Evolutionary conservation across 1,139 yeast species (phyloP).

Genomic region (Taphrina flavorubra): DNA sequence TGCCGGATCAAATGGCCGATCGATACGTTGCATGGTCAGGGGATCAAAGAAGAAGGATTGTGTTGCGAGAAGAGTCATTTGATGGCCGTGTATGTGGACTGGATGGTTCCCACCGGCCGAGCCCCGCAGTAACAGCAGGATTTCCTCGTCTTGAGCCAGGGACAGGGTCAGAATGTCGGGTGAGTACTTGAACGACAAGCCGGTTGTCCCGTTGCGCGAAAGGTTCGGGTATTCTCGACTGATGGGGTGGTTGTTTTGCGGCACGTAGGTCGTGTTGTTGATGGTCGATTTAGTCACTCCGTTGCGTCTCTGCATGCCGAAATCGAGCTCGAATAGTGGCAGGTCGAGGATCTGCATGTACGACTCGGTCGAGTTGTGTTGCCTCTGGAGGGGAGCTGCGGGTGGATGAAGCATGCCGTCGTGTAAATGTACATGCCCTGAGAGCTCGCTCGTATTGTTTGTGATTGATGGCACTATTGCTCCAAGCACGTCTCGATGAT

Average conservation of each 20-base stretch:
- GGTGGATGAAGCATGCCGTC: constrained; percentile 47
- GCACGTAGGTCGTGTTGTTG: constrained; percentile 5
- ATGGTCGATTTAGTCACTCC: constrained; percentile 11
- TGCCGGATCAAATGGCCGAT: constrained; percentile 52
- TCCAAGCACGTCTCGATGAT: not conserved
- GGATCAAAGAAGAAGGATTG: constrained; percentile 64
- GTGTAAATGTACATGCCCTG: constrained; percentile 35
- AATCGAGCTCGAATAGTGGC: constrained; percentile 4
- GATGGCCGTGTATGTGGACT: constrained; percentile 66
- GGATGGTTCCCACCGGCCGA: constrained; percentile 73
- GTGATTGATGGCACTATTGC: not conserved
- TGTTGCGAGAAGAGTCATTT: constrained; percentile 61
- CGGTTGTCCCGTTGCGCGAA: constrained; percentile 8
- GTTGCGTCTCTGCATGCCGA: constrained; percentile 8
- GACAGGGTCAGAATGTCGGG: constrained; percentile 45
- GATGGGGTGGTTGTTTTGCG: constrained; percentile 13
- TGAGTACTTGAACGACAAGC: constrained; percentile 45
- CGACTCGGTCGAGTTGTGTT: not conserved
- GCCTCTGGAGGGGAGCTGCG: constrained; percentile 9
- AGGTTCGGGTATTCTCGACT: not conserved
- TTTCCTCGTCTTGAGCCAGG: constrained; percentile 57
- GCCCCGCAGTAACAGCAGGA: constrained; percentile 69
- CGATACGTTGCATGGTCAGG: constrained; percentile 52
- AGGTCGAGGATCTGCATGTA: not conserved
- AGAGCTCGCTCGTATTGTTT: not conserved